Conservation (phyloP, 345 rosid species). For the Eucalyptus pauciflora region DNA sequence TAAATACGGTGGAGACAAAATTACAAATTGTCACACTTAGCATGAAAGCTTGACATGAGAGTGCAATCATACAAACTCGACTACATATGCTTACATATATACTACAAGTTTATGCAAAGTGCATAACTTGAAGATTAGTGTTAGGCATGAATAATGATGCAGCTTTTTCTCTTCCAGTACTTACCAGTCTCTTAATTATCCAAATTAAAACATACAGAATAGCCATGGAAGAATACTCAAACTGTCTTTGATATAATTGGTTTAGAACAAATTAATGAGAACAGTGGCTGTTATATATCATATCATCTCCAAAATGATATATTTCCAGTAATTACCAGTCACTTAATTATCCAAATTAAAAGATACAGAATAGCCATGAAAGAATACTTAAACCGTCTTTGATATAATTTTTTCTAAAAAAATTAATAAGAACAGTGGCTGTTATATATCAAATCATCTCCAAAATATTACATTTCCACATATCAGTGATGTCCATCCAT, state of each 20-base stretch:
- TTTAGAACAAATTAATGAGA: not conserved
- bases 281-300: not conserved
- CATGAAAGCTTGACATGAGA: too few species aligned
- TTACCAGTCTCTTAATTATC: not conserved
- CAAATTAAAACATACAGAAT: not conserved
- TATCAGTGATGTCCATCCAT: not conserved
- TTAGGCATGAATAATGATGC: too few species aligned
- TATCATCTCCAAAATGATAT: too few species aligned
- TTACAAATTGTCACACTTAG: too few species aligned
- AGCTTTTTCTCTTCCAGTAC: not conserved
- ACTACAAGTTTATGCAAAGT: too few species aligned
- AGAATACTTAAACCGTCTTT: not conserved
- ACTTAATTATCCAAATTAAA: not conserved
- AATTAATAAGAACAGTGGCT: not conserved
- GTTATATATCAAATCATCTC: too few species aligned
- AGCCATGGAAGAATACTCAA: not conserved
- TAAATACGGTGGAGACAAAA: too few species aligned
- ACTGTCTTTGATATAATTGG: not conserved
- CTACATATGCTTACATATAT: too few species aligned
- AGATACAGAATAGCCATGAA: not conserved
- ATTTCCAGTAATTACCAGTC: not conserved
- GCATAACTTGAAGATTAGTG: too few species aligned
- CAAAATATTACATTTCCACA: not conserved
- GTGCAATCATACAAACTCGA: too few species aligned
- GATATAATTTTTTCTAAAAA: not conserved